Percentiles rank a stretch among this genome's conserved stretches.
Evolutionary conservation across 2,329 filamentous ascomycete species (phyloP).

Genomic region (Sarocladiaceae sp.): DNA sequence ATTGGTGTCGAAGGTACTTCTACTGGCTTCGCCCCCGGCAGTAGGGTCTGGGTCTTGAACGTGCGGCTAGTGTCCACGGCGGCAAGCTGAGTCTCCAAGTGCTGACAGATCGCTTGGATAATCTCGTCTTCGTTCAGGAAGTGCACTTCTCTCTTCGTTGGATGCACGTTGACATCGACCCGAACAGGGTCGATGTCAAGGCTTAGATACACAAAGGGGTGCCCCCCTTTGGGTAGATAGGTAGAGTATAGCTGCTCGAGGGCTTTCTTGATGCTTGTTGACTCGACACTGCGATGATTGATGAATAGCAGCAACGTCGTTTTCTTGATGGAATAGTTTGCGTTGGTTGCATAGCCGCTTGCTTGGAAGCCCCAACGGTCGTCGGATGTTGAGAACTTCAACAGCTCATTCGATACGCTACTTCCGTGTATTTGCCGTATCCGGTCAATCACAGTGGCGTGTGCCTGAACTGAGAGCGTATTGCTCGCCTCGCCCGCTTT

Average conservation of each 20-base stretch:
- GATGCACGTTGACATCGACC: slow-evolving; percentile 96
- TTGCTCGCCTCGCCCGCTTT: slow-evolving; percentile 85
- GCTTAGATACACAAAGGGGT: slow-evolving; percentile 89
- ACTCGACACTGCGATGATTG: slow-evolving; percentile 92
- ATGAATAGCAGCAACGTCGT: slow-evolving; percentile 88
- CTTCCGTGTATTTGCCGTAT: slow-evolving; percentile 88
- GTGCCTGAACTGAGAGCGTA: slow-evolving; percentile 71
- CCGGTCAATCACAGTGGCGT: slow-evolving; percentile 67
- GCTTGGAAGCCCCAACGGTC: slow-evolving; percentile 78
- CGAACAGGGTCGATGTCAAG: slow-evolving; percentile 86
- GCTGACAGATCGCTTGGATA: slow-evolving; percentile 74
- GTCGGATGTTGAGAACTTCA: slow-evolving; percentile 67
- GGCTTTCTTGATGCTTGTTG: slow-evolving; percentile 77
- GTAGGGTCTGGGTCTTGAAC: slow-evolving; percentile 86
- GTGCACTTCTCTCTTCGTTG: slow-evolving; percentile 93
- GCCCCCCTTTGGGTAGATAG: slow-evolving; percentile 88
- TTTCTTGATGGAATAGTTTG: slow-evolving; percentile 90
- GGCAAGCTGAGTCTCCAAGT: slow-evolving; percentile 70
- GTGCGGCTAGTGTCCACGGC: slow-evolving; percentile 89
- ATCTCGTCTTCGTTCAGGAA: slow-evolving; percentile 98
- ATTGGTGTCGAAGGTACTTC: slow-evolving; percentile 18
- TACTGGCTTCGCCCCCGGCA: slow-evolving; percentile 54
- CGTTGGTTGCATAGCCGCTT: slow-evolving; percentile 77
- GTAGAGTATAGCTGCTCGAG: slow-evolving; percentile 82
- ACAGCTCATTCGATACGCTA: slow-evolving; percentile 78